Evolutionary conservation across 2,329 filamentous ascomycete genomes (phyloP), one percentile per base, ranked within the genome.

Genomic region (Ceratocystis harringtonii): DNA sequence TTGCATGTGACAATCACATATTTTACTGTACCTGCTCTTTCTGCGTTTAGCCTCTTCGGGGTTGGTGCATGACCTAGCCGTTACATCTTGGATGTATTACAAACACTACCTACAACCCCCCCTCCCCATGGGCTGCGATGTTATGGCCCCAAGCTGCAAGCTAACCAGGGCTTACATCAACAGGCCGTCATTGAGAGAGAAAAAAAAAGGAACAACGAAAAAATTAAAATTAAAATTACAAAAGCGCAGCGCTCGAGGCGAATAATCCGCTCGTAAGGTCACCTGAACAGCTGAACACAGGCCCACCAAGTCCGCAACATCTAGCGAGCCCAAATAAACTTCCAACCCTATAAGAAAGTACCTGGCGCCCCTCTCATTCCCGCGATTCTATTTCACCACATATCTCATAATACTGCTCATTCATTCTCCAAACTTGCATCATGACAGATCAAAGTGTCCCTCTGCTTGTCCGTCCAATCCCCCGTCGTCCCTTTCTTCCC

Each of bases 401-500:
- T 1, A 41, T 41, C 36, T 41, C 36, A 4, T 4, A 8, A 41
- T 10, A 4, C 45, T 50, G 5, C 22, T 45, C 8, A 44, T 44
- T 19, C 17, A 5, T 25, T 52, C 19, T 52, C 5, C 48, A 48
- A n/a, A 48, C n/a, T 48, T 52, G 32, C 63, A 68, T 17, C 67
- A 77, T 78, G 76, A 70, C 74, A 55, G 73, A 78, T 65, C 75
- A 77, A 67, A 75, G n/a, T 17, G 45, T 78, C 52, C 82, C 83
- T 66, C 79, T 79, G 45, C 76, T 90, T 69, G 72, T 88, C 69
- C 85, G 86, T 61, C 90, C 90, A 5, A 81, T 86, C 68, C 87
- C 89, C 25, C 84, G 87, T 67, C 84, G 89, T 57, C 81, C 86
- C 17, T 92, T 92, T 76, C 81, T 86, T 36, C 74, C 86, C 67